phyloP scores from a whole-genome alignment of 108 stramenopile species.

The Mediolabrus comicus region DNA sequence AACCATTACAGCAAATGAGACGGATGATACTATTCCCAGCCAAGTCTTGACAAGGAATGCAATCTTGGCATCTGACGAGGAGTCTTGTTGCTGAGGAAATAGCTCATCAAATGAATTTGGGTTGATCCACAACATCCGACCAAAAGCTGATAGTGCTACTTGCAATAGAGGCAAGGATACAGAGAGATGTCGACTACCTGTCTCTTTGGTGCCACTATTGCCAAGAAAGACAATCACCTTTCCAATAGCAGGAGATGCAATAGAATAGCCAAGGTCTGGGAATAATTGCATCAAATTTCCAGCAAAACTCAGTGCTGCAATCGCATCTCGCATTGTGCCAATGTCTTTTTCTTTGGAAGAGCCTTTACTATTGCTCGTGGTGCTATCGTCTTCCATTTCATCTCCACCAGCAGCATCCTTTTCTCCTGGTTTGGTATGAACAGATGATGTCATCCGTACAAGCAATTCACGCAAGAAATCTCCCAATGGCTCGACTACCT shows the following conservation, averaged over 20 bases:
- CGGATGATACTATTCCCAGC: slow-evolving; percentile 26
- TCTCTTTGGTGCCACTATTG: neutral
- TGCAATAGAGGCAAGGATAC: slow-evolving; percentile 15
- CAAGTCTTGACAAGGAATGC: slow-evolving; percentile 16
- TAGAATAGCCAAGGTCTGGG: slow-evolving; percentile 25
- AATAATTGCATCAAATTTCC: slow-evolving; percentile 35
- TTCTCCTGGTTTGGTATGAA: slow-evolving; percentile 9
- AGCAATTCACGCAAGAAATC: slow-evolving; percentile 20
- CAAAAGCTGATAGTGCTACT: slow-evolving; percentile 16
- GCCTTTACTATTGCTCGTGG: neutral
- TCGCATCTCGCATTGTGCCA: slow-evolving; percentile 24
- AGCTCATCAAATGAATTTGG: slow-evolving; percentile 28
- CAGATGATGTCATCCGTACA: slow-evolving; percentile 26
- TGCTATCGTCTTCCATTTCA: slow-evolving; percentile 17
- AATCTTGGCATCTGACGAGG: slow-evolving; percentile 22
- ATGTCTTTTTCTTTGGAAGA: slow-evolving; percentile 7
- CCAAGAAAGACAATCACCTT: slow-evolving; percentile 15
- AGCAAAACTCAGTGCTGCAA: slow-evolving; percentile 28
- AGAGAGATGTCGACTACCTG: neutral
- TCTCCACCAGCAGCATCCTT: slow-evolving; percentile 10
- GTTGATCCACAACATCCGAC: slow-evolving; percentile 31
- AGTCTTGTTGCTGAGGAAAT: slow-evolving; percentile 1
- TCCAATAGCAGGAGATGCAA: slow-evolving; percentile 18
- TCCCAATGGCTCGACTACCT: slow-evolving; percentile 30
- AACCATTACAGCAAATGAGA: slow-evolving; percentile 22